Evolutionary conservation across 2,329 filamentous ascomycete species (phyloP).

Genomic region (Daldinia sp.): DNA sequence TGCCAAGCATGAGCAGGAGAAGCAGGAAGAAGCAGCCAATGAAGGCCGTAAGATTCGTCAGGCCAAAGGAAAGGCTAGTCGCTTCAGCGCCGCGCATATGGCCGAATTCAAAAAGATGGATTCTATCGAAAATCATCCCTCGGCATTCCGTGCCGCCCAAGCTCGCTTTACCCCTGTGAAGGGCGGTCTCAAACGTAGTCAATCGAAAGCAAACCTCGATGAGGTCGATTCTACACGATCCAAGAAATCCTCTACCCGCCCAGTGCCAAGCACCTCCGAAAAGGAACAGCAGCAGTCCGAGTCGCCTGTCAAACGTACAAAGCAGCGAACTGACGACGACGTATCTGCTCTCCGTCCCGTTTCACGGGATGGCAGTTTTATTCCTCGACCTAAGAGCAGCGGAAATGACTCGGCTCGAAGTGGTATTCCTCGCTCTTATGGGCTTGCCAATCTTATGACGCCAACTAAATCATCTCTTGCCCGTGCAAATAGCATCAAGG

Average conservation of each 20-base stretch:
- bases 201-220: constrained; percentile 73
- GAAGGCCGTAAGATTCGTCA: constrained; percentile 78
- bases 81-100: constrained; percentile 89
- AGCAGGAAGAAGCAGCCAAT: constrained; percentile 58
- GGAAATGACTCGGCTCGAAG: constrained; percentile 53
- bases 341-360: constrained; percentile 72
- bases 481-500: constrained; percentile 67
- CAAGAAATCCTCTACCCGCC: constrained; percentile 48
- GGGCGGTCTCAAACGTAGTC: constrained; percentile 52
- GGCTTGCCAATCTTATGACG: constrained; percentile 73
- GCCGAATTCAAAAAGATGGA: constrained; percentile 97
- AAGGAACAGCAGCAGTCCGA: constrained; percentile 50
- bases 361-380: constrained; percentile 64
- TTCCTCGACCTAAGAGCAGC: constrained; percentile 63
- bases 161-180: constrained; percentile 67
- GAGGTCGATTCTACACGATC: constrained; percentile 63
- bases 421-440: constrained; percentile 59
- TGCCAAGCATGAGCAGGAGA: constrained; percentile 70
- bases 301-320: constrained; percentile 75
- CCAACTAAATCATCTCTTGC: constrained; percentile 82
- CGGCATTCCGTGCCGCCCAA: constrained; percentile 75
- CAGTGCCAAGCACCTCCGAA: constrained; percentile 42
- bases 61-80: constrained; percentile 80
- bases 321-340: constrained; percentile 76
- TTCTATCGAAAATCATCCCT: constrained; percentile 89